Percentiles rank a stretch among this genome's conserved stretches.
phyloP scores from a whole-genome alignment of 2,329 filamentous ascomycete genomes.

The Podosphaera aphanis region DNA sequence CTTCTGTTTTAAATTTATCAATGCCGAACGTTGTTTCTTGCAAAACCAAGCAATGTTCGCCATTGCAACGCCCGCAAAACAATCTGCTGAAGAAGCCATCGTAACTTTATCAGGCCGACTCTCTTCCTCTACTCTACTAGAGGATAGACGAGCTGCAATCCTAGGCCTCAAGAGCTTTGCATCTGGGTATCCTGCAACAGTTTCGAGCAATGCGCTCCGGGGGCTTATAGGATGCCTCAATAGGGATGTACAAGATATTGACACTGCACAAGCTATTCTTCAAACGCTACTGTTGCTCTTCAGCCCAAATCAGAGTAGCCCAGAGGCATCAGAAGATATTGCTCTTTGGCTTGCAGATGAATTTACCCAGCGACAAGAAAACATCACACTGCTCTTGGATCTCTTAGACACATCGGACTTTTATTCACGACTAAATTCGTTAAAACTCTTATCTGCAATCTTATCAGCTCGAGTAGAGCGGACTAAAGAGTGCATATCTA shows the following conservation, averaged over 20 bases:
- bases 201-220: slow-evolving; percentile 76
- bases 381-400: slow-evolving; percentile 73
- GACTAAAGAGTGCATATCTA: slow-evolving; percentile 84
- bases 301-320: slow-evolving; percentile 43
- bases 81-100: slow-evolving; percentile 89
- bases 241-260: slow-evolving; percentile 81
- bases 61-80: slow-evolving; percentile 65
- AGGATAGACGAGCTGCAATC: slow-evolving; percentile 84
- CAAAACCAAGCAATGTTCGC: slow-evolving; percentile 28
- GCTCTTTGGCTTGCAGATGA: slow-evolving; percentile 90
- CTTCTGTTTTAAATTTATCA: neutral
- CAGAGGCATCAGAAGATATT: slow-evolving; percentile 90
- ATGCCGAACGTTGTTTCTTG: neutral
- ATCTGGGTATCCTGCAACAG: slow-evolving; percentile 86
- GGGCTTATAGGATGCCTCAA: slow-evolving; percentile 66
- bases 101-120: slow-evolving; percentile 70
- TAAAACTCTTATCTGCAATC: slow-evolving; percentile 75
- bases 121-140: slow-evolving; percentile 69
- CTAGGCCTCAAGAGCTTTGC: slow-evolving; percentile 85
- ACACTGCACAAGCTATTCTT: slow-evolving; percentile 83
- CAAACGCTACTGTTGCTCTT: slow-evolving; percentile 94
- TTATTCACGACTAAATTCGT: slow-evolving; percentile 71
- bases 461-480: slow-evolving; percentile 66
- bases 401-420: slow-evolving; percentile 75
- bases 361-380: slow-evolving; percentile 93